phyloP scores from a whole-genome alignment of 2,329 filamentous ascomycete species.

The Onygena corvina region DNA sequence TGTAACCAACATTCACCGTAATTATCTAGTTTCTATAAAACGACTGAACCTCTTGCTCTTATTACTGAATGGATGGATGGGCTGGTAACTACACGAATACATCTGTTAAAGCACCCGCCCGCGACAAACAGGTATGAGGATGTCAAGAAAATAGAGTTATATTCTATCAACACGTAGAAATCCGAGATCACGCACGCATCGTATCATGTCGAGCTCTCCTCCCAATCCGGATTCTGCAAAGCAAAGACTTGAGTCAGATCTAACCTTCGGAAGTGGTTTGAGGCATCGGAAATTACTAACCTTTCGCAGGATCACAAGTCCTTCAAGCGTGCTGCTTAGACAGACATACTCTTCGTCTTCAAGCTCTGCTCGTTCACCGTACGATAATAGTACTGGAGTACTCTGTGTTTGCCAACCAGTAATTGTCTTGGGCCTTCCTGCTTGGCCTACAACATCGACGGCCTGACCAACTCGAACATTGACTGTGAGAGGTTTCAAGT shows the following conservation, averaged over 20 bases:
- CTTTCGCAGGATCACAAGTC: slow-evolving; percentile 92
- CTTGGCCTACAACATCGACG: slow-evolving; percentile 94
- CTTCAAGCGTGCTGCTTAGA: slow-evolving; percentile 81
- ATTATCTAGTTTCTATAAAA: slow-evolving; percentile 1
- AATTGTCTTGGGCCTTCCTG: slow-evolving; percentile 94
- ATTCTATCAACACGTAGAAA: slow-evolving; percentile 5
- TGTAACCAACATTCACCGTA: no score
- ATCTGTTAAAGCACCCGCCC: neutral
- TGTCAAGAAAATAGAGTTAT: neutral
- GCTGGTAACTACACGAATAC: neutral
- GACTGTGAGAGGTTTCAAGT: slow-evolving; percentile 83
- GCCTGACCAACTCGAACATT: slow-evolving; percentile 96
- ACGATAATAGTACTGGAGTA: slow-evolving; percentile 89
- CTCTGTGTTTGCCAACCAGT: slow-evolving; percentile 99
- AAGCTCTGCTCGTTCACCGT: slow-evolving; percentile 89
- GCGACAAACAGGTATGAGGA: neutral
- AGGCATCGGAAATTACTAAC: no score
- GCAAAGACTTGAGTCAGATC: neutral
- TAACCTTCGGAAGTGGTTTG: no score
- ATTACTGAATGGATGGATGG: neutral
- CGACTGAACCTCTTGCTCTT: neutral
- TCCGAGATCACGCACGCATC: neutral
- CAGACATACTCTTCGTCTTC: slow-evolving; percentile 97
- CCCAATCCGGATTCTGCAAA: slow-evolving; percentile 37
- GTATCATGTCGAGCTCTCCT: slow-evolving; percentile 21